Evolutionary conservation across 805 yeast genomes (phyloP).

Genomic region (Millerozyma acaciae): DNA sequence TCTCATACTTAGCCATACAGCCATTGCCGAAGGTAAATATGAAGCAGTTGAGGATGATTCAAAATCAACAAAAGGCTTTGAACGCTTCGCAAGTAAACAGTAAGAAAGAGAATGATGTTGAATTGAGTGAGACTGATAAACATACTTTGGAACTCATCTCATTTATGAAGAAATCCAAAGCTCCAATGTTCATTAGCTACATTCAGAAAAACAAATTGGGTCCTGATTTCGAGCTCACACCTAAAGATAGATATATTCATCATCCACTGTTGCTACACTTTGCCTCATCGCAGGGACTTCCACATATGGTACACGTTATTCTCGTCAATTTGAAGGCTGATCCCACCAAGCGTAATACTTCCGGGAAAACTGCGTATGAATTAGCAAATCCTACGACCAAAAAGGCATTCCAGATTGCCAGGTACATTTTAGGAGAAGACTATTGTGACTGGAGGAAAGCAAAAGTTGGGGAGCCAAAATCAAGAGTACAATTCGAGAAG

Average conservation of each 20-base stretch:
- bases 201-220: slow-evolving; percentile 54
- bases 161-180: slow-evolving; percentile 67
- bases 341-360: slow-evolving; percentile 52
- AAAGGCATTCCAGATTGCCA: slow-evolving; percentile 62
- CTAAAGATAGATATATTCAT: slow-evolving; percentile 45
- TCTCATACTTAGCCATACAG: slow-evolving; percentile 55
- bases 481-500: slow-evolving; percentile 53
- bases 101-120: slow-evolving; percentile 6
- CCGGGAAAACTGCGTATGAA: slow-evolving; percentile 69
- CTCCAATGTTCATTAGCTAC: slow-evolving; percentile 66
- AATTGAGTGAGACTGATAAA: slow-evolving; percentile 28
- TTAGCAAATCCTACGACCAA: slow-evolving; percentile 46
- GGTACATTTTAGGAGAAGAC: slow-evolving; percentile 65
- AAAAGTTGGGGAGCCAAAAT: slow-evolving; percentile 56
- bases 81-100: slow-evolving; percentile 9
- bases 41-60: slow-evolving; percentile 19
- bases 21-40: slow-evolving; percentile 52
- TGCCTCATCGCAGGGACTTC: slow-evolving; percentile 65
- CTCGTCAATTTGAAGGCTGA: slow-evolving; percentile 65
- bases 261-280: slow-evolving; percentile 78
- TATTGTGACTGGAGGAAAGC: slow-evolving; percentile 68
- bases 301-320: slow-evolving; percentile 63
- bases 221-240: slow-evolving; percentile 52
- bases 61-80: slow-evolving; percentile 15
- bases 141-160: slow-evolving; percentile 57